These are phyloP conservation scores for Solanum piurae DNA, from an alignment of 257 asterid species.

Conservation along the genomic window DNA sequence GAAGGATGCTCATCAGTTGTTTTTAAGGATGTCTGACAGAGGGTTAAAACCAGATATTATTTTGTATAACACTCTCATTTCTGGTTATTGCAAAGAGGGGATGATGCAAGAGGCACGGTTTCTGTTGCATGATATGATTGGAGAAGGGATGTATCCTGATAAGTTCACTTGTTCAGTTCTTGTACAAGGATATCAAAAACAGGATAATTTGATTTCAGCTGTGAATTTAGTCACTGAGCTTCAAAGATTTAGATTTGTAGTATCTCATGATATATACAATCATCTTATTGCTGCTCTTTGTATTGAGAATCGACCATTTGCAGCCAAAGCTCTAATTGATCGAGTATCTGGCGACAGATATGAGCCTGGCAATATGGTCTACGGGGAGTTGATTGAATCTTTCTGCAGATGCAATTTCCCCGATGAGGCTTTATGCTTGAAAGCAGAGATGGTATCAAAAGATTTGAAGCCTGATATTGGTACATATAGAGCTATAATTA, in stretches of 20 bases:
- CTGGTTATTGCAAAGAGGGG: conserved; percentile 70
- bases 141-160: conserved; percentile 50
- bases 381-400: conserved; percentile 44
- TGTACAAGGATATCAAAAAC: conserved; percentile 57
- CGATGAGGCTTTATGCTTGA: conserved; percentile 46
- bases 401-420: conserved; percentile 42
- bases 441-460: conserved; percentile 42
- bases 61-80: conserved; percentile 56
- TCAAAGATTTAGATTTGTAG: conserved; percentile 31
- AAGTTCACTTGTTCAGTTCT: conserved; percentile 53
- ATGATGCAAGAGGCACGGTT: conserved; percentile 69
- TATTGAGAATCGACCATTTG: conserved; percentile 67
- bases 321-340: conserved; percentile 59
- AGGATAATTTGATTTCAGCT: conserved; percentile 57
- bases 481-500: conserved; percentile 44
- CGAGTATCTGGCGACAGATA: conserved; percentile 31
- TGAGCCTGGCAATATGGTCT: conserved; percentile 33
- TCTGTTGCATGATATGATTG: conserved; percentile 60
- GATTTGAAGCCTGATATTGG: conserved; percentile 32
- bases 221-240: conserved; percentile 64
- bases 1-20: conserved; percentile 59
- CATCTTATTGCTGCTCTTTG: conserved; percentile 52
- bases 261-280: conserved; percentile 48
- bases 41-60: conserved; percentile 60
- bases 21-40: conserved; percentile 48